phyloP scores from a whole-genome alignment of 1,284 basidiomycete species.

The Bjerkandera adusta region DNA sequence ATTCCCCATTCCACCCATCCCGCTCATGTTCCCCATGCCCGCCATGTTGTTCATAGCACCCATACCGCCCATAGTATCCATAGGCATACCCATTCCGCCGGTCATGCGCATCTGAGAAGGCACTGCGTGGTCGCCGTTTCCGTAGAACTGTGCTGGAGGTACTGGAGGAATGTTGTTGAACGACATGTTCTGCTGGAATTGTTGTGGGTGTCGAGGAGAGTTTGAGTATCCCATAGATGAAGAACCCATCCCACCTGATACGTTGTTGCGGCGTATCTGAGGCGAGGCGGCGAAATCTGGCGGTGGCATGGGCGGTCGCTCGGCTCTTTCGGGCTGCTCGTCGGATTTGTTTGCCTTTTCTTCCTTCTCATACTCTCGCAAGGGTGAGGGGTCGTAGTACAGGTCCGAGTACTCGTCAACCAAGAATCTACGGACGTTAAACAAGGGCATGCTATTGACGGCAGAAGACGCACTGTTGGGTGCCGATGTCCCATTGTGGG shows the following conservation, averaged over 20 bases:
- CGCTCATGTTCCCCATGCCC: slow-evolving; percentile 22
- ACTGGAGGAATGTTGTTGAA: slow-evolving; percentile 24
- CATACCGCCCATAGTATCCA: slow-evolving; percentile 28
- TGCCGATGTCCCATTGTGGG: slow-evolving; percentile 83
- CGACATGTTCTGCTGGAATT: slow-evolving; percentile 27
- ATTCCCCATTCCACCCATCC: slow-evolving; percentile 7
- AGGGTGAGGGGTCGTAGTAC: slow-evolving; percentile 59
- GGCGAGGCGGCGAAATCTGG: slow-evolving; percentile 13
- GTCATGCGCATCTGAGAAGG: slow-evolving; percentile 34
- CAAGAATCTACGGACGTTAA: slow-evolving; percentile 43
- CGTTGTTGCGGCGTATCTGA: slow-evolving; percentile 15
- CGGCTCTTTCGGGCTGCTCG: slow-evolving; percentile 9
- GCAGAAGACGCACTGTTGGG: slow-evolving; percentile 60
- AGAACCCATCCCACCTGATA: slow-evolving; percentile 5
- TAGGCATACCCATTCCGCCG: slow-evolving; percentile 30
- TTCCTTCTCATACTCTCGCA: slow-evolving; percentile 40
- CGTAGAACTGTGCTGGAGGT: slow-evolving; percentile 28
- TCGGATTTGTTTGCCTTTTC: slow-evolving; percentile 22
- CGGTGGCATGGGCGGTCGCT: slow-evolving; percentile 17
- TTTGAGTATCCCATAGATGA: slow-evolving; percentile 21
- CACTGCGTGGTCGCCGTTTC: slow-evolving; percentile 20
- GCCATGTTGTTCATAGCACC: slow-evolving; percentile 21
- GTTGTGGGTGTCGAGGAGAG: slow-evolving; percentile 34
- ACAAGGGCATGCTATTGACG: neutral
- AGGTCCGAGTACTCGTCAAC: slow-evolving; percentile 57